Conservation (phyloP, 106 monocot genomes). For the Dioscorea dumetorum region DNA sequence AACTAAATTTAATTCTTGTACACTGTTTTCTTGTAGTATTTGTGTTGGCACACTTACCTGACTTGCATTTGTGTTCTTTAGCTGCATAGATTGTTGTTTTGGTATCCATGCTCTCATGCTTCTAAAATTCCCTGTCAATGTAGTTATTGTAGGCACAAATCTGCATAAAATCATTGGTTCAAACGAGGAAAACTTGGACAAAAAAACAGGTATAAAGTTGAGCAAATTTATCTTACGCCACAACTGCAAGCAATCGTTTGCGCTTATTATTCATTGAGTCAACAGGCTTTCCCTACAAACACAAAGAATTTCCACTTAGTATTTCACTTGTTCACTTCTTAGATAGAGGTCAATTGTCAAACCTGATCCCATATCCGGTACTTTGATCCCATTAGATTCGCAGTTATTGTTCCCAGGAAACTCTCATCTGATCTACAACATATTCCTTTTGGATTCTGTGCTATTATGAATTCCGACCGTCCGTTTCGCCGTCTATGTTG, state of each 20-base stretch:
- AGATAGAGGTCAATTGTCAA: not conserved
- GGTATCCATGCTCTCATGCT: slow-evolving; percentile 86
- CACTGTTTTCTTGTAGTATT: not conserved
- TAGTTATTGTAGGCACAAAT: slow-evolving; percentile 70
- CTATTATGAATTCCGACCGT: slow-evolving; percentile 65
- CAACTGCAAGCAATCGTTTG: slow-evolving; percentile 65
- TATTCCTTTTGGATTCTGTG: slow-evolving; percentile 64
- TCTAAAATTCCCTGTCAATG: slow-evolving; percentile 74
- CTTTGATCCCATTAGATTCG: slow-evolving; percentile 90
- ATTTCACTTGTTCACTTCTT: too few relatives aligned
- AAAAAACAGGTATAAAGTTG: not conserved
- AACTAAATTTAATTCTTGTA: not conserved
- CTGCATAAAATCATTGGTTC: slow-evolving; percentile 17
- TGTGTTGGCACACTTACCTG: slow-evolving; percentile 28
- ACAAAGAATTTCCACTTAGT: not conserved
- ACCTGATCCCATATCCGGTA: slow-evolving; percentile 96
- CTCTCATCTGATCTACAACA: slow-evolving; percentile 61
- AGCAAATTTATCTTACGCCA: slow-evolving; percentile 33
- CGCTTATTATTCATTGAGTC: slow-evolving; percentile 28
- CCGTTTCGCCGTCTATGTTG: slow-evolving; percentile 63
- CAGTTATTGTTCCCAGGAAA: slow-evolving; percentile 64
- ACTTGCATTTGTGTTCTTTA: slow-evolving; percentile 55
- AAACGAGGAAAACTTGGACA: too few relatives aligned
- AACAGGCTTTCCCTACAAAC: slow-evolving; percentile 38
- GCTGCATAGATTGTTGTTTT: slow-evolving; percentile 67